phyloP scores from a whole-genome alignment of 1,139 yeast species.

The Pichiaceae sp. region DNA sequence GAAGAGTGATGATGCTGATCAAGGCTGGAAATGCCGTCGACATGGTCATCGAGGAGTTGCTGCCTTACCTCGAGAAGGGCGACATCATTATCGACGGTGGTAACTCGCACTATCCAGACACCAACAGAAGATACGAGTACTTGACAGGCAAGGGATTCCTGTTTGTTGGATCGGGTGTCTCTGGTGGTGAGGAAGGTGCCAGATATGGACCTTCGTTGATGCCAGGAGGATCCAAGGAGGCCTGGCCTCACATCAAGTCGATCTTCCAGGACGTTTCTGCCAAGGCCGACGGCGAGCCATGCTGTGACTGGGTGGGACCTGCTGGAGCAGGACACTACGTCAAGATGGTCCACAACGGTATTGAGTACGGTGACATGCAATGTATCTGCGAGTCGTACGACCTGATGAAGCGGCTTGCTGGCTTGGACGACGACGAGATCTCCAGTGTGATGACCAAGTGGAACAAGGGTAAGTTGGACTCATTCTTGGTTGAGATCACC shows the following conservation, averaged over 20 bases:
- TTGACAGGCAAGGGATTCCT: conserved; percentile 80
- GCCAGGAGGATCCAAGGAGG: conserved; percentile 99
- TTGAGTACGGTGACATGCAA: conserved; percentile 99
- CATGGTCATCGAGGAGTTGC: conserved; percentile 76
- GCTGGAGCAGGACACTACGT: conserved; percentile 99
- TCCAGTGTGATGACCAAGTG: conserved; percentile 87
- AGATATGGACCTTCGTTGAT: conserved; percentile 97
- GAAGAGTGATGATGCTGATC: conserved; percentile 88
- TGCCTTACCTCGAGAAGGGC: conserved; percentile 90
- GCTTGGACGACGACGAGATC: conserved; percentile 83
- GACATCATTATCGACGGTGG: conserved; percentile 99
- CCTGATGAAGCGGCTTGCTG: conserved; percentile 89
- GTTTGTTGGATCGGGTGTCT: conserved; percentile 98
- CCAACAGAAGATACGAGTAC: conserved; percentile 93
- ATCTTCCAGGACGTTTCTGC: conserved; percentile 97
- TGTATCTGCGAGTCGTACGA: conserved; percentile 97
- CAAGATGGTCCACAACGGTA: conserved; percentile 99
- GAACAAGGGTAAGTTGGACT: conserved; percentile 97
- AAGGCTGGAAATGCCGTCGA: conserved; percentile 98
- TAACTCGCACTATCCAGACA: conserved; percentile 98
- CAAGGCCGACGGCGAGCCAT: conserved; percentile 96
- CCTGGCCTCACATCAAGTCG: conserved; percentile 97
- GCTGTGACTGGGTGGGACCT: conserved; percentile 99
- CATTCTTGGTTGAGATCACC: conserved; percentile 94
- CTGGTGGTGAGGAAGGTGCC: conserved; percentile 99